These are phyloP conservation scores for Fusarium abutilonis DNA, from an alignment of 2,329 filamentous ascomycete species.

Conservation along the genomic window DNA sequence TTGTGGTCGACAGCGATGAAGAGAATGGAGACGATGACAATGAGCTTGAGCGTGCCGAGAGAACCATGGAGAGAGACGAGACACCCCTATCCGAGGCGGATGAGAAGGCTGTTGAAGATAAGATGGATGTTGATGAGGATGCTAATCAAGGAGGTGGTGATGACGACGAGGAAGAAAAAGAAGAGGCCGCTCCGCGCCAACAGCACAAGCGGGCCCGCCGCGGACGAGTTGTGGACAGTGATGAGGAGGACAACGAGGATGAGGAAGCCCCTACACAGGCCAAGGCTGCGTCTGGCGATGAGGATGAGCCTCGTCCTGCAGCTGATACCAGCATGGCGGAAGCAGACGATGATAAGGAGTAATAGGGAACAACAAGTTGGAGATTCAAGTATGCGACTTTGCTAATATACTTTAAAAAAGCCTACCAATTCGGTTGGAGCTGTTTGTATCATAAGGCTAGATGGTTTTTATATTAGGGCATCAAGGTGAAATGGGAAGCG, in stretches of 20 bases:
- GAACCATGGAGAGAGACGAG: conserved; percentile 52
- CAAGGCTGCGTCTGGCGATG: conserved; percentile 39
- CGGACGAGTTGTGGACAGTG: conserved; percentile 64
- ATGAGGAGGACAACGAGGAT: conserved; percentile 58
- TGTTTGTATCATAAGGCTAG: conserved; percentile 37
- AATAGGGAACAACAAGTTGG: conserved; percentile 10
- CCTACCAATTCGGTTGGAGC: conserved; percentile 10
- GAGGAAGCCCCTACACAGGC: conserved; percentile 26
- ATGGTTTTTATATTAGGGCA: conserved; percentile 26
- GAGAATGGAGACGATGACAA: conserved; percentile 55
- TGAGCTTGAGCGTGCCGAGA: conserved; percentile 58
- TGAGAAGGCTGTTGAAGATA: conserved; percentile 53
- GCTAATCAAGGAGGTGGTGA: conserved; percentile 49
- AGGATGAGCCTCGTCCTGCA: conserved; percentile 42
- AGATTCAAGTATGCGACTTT: conserved; percentile 28
- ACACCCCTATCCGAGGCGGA: conserved; percentile 52
- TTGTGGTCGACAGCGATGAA: conserved; percentile 80
- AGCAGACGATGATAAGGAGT: conserved; percentile 48
- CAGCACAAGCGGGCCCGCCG: conserved; percentile 60
- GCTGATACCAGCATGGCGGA: conserved; percentile 56
- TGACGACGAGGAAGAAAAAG: conserved; percentile 63
- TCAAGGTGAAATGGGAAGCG: conserved; percentile 38
- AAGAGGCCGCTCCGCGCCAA: conserved; percentile 56
- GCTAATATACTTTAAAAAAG: conserved; percentile 20
- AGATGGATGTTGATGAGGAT: conserved; percentile 63